Evolutionary conservation across 2,329 filamentous ascomycete genomes (phyloP), one percentile per base, ranked within the genome.

Genomic region (Xylaria sp.): DNA sequence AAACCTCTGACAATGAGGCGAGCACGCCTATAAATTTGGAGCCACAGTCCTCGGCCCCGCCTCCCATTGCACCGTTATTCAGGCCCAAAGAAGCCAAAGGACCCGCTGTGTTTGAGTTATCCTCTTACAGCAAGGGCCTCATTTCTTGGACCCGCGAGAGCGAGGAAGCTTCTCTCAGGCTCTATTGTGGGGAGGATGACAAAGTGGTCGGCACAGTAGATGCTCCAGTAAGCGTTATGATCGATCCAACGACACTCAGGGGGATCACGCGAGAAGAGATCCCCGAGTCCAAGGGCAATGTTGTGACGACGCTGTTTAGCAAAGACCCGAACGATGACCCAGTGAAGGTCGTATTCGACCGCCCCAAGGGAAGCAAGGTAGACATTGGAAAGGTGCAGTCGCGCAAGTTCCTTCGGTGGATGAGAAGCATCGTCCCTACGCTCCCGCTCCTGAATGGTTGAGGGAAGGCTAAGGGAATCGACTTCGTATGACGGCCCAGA

Each of bases 341-440:
- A 4, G 65, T 65, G 32, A 67, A 50, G 30, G 43, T 77, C 5
- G 66, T 71, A n/a, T 76, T 77, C 52, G 69, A 72, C 46, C 72
- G 72, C 15, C 68, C 65, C 15, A 41, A 39, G 48, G 71, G 68
- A 8, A 75, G 70, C 60, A 68, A 61, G 43, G 30, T 70, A 1
- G 63, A 70, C 1, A 63, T 63, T 41, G 73, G 76, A 4, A 75
- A 70, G 57, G 61, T 73, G 15, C 75, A 76, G 46, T 62, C 57
- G 15, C 70, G 70, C 10, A 50, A 58, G 2, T 76, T 77, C 13
- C 67, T 73, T 20, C 65, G 66, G 39, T 77, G 74, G 76, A 59
- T 77, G 20, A 68, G 70, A 25, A 23, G 10, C 2, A 61, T 73
- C 12, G 74, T 72, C 28, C 65, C 66, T 0, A 57, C 58, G 2